These are phyloP conservation scores for Echium plantagineum DNA, from an alignment of 257 asterid genomes.

Conservation along the genomic window DNA sequence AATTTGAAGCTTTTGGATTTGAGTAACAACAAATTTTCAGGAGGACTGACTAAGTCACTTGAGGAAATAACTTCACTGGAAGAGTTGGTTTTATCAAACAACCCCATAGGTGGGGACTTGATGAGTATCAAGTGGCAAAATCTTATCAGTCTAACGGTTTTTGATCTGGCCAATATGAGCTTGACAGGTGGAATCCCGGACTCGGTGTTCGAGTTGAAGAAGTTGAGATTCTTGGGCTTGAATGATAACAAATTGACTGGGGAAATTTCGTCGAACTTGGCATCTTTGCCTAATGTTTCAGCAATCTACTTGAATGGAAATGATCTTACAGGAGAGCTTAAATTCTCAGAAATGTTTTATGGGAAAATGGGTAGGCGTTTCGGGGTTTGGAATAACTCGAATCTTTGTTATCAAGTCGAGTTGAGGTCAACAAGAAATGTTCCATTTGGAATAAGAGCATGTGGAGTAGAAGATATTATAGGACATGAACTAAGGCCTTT, in stretches of 20 bases:
- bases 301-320: conserved; percentile 55
- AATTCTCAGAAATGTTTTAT: conserved; percentile 38
- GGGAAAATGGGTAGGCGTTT: conserved; percentile 56
- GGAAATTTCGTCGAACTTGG: conserved; percentile 32
- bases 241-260: conserved; percentile 55
- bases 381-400: conserved; percentile 62
- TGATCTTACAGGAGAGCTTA: conserved; percentile 53
- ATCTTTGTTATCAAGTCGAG: conserved; percentile 37
- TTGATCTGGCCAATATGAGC: conserved; percentile 58
- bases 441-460: conserved; percentile 47
- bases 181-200: conserved; percentile 55
- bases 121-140: conserved; percentile 34
- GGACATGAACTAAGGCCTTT: conserved; percentile 16
- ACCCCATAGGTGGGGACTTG: conserved; percentile 48
- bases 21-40: conserved; percentile 18
- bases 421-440: conserved; percentile 11
- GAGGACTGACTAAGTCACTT: conserved; percentile 9
- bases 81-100: conserved; percentile 49
- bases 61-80: conserved; percentile 28
- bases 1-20: conserved; percentile 18
- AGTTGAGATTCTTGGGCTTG: conserved; percentile 52
- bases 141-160: conserved; percentile 20
- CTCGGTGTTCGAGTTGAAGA: conserved; percentile 32
- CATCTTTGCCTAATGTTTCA: conserved; percentile 30
- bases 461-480: conserved; percentile 20